Percentiles rank a stretch among this genome's conserved stretches.
Conservation (phyloP, 805 yeast genomes). For the Lachancea kluyveri region DNA sequence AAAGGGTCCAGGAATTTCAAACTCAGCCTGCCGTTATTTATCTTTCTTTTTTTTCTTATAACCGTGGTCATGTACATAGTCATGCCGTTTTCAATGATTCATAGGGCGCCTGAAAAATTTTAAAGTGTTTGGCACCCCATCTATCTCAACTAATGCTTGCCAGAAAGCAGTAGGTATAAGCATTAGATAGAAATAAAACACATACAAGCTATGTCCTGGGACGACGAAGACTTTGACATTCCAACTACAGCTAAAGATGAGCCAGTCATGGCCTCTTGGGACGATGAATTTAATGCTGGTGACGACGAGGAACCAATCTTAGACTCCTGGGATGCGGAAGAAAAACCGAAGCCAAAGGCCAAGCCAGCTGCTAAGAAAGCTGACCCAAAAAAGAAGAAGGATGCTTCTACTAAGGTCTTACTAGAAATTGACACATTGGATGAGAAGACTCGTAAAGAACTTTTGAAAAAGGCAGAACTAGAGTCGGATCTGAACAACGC, state of each 20-base stretch:
- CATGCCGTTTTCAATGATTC: neutral
- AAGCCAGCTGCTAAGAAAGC: constrained; percentile 28
- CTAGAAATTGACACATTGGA: constrained; percentile 65
- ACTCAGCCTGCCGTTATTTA: too few relatives aligned
- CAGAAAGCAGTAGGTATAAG: too few relatives aligned
- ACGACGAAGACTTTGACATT: constrained; percentile 86
- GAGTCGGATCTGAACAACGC: constrained; percentile 88
- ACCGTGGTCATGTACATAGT: neutral
- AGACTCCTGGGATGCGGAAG: constrained; percentile 91
- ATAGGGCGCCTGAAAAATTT: too few relatives aligned
- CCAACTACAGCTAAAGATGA: constrained; percentile 43
- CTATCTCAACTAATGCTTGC: too few relatives aligned
- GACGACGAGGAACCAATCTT: constrained; percentile 59
- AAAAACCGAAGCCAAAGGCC: constrained; percentile 32
- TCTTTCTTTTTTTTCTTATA: too few relatives aligned
- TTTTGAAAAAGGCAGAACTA: constrained; percentile 74
- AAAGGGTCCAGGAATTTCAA: too few relatives aligned
- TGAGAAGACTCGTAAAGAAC: constrained; percentile 63
- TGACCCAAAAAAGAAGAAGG: constrained; percentile 29
- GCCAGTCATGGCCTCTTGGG: constrained; percentile 68
- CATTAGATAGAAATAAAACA: too few relatives aligned
- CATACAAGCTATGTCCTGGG: constrained; percentile 48
- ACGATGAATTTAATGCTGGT: constrained; percentile 51
- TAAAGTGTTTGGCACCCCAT: too few relatives aligned
- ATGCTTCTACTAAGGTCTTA: constrained; percentile 34